phyloP scores from a whole-genome alignment of 805 yeast species.

The Saccharomycopsis sp. region DNA sequence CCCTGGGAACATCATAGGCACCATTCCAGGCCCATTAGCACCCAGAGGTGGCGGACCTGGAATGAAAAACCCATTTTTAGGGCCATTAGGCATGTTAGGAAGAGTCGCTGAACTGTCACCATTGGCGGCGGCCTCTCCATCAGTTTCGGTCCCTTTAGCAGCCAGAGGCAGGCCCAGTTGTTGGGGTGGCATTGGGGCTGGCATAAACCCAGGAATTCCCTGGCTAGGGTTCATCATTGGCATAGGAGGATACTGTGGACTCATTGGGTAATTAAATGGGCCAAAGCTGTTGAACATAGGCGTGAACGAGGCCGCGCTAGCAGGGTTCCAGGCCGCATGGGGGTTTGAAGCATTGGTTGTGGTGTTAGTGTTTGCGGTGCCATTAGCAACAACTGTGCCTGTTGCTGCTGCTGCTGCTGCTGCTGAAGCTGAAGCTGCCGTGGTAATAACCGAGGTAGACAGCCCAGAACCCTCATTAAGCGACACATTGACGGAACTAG shows the following conservation, averaged over 20 bases:
- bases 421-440: neutral
- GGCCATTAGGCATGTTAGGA: neutral
- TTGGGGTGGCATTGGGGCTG: slow-evolving; percentile 31
- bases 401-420: neutral
- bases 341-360: neutral
- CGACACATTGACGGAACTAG: slow-evolving; percentile 32
- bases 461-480: slow-evolving; percentile 35
- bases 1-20: slow-evolving; percentile 38
- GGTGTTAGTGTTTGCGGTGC: neutral
- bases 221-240: slow-evolving; percentile 25
- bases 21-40: slow-evolving; percentile 2
- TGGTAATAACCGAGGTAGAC: slow-evolving; percentile 27
- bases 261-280: slow-evolving; percentile 20
- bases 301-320: slow-evolving; percentile 52
- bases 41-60: neutral
- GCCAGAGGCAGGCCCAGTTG: neutral
- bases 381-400: neutral
- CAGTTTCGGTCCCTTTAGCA: neutral
- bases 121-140: slow-evolving; percentile 12
- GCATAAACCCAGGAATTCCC: slow-evolving; percentile 28
- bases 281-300: slow-evolving; percentile 34
- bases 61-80: neutral
- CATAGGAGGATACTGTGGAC: slow-evolving; percentile 21
- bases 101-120: neutral
- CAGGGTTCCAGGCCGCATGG: slow-evolving; percentile 57